Evolutionary conservation across 257 asterid species (phyloP), one percentile per base, ranked within the genome.

Genomic region (Rhazya stricta): DNA sequence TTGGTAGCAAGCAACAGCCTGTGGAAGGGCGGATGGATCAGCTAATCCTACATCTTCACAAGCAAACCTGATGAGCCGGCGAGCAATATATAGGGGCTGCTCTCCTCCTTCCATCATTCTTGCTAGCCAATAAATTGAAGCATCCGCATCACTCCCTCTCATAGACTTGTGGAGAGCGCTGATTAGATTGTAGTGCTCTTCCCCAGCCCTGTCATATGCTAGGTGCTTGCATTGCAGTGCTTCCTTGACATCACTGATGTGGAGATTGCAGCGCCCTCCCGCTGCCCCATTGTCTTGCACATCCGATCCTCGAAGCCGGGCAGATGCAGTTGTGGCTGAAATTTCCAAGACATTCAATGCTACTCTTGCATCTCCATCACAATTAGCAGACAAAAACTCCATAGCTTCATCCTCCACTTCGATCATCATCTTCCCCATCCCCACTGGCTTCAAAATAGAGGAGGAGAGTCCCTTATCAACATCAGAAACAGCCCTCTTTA

Each of bases 101-200:
- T 93, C 96, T 12, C 98, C 98, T 66, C 98, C 98, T 83, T 88
- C 88, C n/a, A 93, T 75, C 97, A 91, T 93, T 50, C 97, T 83
- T 0, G 90, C 92, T 16, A 93, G 81, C 98, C 96, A 93, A 80
- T 93, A 93, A 10, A 91, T 84, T 0, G 98, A 83, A 15, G 98
- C 97, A 39, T 89, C 78, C 0, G 96, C 83, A 43, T 91, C 97
- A 46, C 94, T 85, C 16, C 97, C 97, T 46, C 97, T 82, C 93
- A 91, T 91, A 6, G 97, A 93, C 79, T 93, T 93, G 79, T 89
- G 96, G 30, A 93, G 94, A 0, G 98, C 94, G 32, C 96, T 89
- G 53, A 91, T 91, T 30, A 88, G 80, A 79, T 93, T 91, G 82
- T 88, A 93, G 50, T 93, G 98, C 79, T 93, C 96, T 6, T 91